A percentile compares a stretch with the other conserved stretches of the same genome.
These are phyloP conservation scores for Suillus tomentosus DNA, from an alignment of 768 basidiomycete species.

Conservation along the genomic window DNA sequence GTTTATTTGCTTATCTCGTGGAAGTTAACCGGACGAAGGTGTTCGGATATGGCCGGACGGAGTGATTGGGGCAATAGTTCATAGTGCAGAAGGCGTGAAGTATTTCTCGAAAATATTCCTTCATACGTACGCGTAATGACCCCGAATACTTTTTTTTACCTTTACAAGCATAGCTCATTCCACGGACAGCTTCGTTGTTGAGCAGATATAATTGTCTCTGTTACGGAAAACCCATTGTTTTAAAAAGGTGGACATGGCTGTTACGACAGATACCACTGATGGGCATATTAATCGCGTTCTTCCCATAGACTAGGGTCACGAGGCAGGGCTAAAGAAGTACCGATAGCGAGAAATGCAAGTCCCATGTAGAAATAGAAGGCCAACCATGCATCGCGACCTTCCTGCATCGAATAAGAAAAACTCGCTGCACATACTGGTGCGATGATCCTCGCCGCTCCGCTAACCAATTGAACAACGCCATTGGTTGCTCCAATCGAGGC, in stretches of 20 bases:
- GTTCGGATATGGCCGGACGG: constrained; percentile 43
- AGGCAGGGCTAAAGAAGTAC: not conserved
- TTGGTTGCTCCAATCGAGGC: not conserved
- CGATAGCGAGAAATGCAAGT: not conserved
- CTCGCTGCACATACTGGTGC: not conserved
- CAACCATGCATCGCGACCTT: not conserved
- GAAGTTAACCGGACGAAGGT: constrained; percentile 32
- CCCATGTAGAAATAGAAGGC: not conserved
- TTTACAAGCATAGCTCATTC: too few relatives aligned
- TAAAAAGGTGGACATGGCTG: too few relatives aligned
- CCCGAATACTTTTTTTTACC: too few relatives aligned
- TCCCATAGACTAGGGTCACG: not conserved
- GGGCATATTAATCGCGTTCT: not conserved
- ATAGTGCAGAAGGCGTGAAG: not conserved
- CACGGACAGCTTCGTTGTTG: too few relatives aligned
- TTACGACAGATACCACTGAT: not conserved
- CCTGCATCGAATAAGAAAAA: not conserved
- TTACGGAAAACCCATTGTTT: too few relatives aligned
- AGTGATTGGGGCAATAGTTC: constrained; percentile 41
- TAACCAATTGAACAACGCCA: not conserved
- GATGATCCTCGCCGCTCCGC: not conserved
- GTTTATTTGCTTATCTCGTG: constrained; percentile 39
- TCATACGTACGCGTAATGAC: too few relatives aligned
- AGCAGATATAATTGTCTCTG: too few relatives aligned
- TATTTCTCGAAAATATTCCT: constrained; percentile 21